These are phyloP conservation scores for Drechslerella dactyloides DNA, from an alignment of 2,329 filamentous ascomycete genomes.

Conservation along the genomic window DNA sequence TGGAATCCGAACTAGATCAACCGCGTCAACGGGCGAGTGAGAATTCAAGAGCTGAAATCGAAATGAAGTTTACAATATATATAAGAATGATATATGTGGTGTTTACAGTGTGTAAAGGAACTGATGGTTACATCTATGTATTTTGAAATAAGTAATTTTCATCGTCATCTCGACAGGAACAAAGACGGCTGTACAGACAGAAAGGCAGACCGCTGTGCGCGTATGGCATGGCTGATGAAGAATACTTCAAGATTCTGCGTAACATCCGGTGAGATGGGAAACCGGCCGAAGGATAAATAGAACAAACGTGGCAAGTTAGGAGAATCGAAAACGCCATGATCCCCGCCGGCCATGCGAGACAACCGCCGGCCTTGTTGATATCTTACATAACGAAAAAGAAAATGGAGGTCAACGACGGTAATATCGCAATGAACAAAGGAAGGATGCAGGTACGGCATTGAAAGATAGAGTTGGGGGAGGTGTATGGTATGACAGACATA, in stretches of 20 bases:
- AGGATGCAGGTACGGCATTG: neutral
- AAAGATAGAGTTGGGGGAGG: neutral
- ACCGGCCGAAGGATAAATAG: neutral
- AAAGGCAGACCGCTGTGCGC: no score
- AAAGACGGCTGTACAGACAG: neutral
- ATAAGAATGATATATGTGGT: no score
- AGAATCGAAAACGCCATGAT: slow-evolving; percentile 20
- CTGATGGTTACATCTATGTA: neutral
- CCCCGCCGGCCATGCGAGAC: slow-evolving; percentile 9
- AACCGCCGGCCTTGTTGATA: slow-evolving; percentile 15
- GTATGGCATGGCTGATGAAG: neutral
- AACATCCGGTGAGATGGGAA: neutral
- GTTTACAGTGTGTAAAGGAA: neutral
- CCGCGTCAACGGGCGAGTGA: no score
- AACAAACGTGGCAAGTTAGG: neutral
- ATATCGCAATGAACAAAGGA: neutral
- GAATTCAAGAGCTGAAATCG: no score
- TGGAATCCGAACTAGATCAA: no score
- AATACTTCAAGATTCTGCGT: neutral
- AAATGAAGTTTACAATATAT: no score
- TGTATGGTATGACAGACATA: neutral
- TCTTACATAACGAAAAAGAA: slow-evolving; percentile 1
- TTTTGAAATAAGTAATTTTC: neutral
- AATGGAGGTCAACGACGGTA: neutral
- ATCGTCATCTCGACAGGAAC: neutral